Conservation (phyloP, 2,329 filamentous ascomycete genomes). For the Paraconiothyrium sp. region DNA sequence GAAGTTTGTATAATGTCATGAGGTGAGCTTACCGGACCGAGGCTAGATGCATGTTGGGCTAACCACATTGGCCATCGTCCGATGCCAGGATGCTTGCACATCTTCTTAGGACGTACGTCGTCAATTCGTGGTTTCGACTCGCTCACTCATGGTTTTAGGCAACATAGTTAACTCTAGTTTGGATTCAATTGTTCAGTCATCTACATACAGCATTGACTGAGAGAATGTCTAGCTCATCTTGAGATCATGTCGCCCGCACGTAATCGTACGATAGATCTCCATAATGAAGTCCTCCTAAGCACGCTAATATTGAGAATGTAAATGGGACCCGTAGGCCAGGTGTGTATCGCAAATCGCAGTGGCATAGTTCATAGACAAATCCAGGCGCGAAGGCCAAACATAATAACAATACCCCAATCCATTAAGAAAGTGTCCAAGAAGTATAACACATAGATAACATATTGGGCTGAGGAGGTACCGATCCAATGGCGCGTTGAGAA, state of each 20-base stretch:
- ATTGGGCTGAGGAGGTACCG: not conserved
- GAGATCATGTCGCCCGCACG: not conserved
- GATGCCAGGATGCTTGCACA: not conserved
- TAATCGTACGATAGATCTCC: not conserved
- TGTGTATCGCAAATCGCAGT: not conserved
- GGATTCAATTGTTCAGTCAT: not conserved
- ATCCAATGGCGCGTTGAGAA: not conserved
- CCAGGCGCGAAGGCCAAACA: not conserved
- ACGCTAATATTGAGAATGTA: slow-evolving; percentile 4
- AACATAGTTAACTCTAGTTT: not conserved
- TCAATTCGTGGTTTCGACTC: too few species aligned
- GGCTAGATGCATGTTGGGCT: slow-evolving; percentile 2
- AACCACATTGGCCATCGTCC: not conserved
- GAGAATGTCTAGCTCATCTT: not conserved
- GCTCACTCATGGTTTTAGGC: too few species aligned
- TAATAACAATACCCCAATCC: slow-evolving; percentile 1
- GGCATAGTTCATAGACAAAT: not conserved
- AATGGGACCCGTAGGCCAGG: not conserved
- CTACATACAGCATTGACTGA: slow-evolving; percentile 6
- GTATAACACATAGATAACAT: not conserved
- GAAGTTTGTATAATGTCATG: not conserved
- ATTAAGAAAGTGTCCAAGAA: slow-evolving; percentile 8
- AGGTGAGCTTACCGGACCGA: slow-evolving; percentile 11
- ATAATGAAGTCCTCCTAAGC: not conserved
- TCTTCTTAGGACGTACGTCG: not conserved